Conservation (phyloP, 148 eudicot species). For the Vaccinium corymbosum region DNA sequence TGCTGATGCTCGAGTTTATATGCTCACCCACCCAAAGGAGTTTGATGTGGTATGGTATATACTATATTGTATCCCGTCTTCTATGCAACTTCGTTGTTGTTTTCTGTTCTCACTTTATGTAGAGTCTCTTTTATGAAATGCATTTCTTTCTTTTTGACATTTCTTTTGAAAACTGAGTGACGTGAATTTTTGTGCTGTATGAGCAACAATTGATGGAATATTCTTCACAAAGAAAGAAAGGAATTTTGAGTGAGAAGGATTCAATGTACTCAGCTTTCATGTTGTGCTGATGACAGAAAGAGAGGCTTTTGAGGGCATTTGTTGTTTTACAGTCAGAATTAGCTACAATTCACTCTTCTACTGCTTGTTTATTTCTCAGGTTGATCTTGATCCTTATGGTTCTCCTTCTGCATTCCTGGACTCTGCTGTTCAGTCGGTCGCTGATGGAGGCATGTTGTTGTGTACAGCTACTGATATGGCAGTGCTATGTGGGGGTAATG, state of each 20-base stretch:
- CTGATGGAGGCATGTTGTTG: conserved; percentile 93
- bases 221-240: not conserved
- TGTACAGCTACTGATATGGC: conserved; percentile 99
- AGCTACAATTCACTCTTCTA: not conserved
- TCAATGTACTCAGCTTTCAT: not conserved
- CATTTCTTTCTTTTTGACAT: not conserved
- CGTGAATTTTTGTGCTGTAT: not conserved
- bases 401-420: conserved; percentile 95
- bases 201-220: not conserved
- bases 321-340: not conserved
- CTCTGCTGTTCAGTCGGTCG: conserved; percentile 90
- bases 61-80: not conserved
- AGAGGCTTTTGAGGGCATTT: not conserved
- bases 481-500: conserved; percentile 90
- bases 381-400: conserved; percentile 99
- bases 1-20: conserved; percentile 92
- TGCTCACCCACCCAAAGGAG: conserved; percentile 98
- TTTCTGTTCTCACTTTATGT: not conserved
- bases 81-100: conserved; percentile 4
- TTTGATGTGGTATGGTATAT: conserved; percentile 72
- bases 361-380: conserved; percentile 42
- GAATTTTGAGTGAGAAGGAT: not conserved
- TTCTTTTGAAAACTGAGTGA: not conserved
- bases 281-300: conserved; percentile 5
- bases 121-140: not conserved